Evolutionary conservation across 2,329 filamentous ascomycete species (phyloP), one percentile per base, ranked within the genome.

Genomic region (Verticillium longisporum): DNA sequence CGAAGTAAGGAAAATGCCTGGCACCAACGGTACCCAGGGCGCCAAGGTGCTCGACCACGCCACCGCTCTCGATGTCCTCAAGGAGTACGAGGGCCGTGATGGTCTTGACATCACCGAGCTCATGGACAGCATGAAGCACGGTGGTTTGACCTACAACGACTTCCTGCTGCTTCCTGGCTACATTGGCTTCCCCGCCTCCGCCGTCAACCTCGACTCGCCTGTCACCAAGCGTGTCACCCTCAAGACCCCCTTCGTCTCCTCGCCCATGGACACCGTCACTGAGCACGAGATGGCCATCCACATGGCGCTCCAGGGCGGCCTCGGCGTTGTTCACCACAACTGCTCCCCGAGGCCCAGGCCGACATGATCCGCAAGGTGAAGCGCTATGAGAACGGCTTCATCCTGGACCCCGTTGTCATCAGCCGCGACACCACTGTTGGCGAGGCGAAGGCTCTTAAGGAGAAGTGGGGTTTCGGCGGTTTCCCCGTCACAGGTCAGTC

Each of bases 331-430:
- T 68, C 95, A 99, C 83, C 95, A 99, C 86, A 99, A 99, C 83
- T 99, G 95, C 85, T 95, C 93, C n/a, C 93, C 34, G 92, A 98
- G 33, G 91, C 91, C 61, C 95, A 99, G 82, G 95, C 95, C 67
- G 93, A 97, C 81, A 99, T 99, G 95, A 91, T 99, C 68, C 87
- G 92, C 77, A 98, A 97, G 83, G 95, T 99, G 70, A 99, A 99
- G 89, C 87, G 95, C 72, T 99, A 92, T 78, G 95, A 99, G 82
- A 99, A 99, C 80, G 95, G 95, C 69, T 99, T 99, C 83, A 99
- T 99, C 73, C 83, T 92, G 56, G 96, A 99, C 73, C 95, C 95
- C 54, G 87, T 99, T 61, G 93, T 98, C 72, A 91, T 99, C 70
- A 89, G 86, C 71, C 90, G 91, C 63, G 85, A 84, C 67, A 96